phyloP scores from a whole-genome alignment of 139 green algal species.

The Volvox africanus region DNA sequence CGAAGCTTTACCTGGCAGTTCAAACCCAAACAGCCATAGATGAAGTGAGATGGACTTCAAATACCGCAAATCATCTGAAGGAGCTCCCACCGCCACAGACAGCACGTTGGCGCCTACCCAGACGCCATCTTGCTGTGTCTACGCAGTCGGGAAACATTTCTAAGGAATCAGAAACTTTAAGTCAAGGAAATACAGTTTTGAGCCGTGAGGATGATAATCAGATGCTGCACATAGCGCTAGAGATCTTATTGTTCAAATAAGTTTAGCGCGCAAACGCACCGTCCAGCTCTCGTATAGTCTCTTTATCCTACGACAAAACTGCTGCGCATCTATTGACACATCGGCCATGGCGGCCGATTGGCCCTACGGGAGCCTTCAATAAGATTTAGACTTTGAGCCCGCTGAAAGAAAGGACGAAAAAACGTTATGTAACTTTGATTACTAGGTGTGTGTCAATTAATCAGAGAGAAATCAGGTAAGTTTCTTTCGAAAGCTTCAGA shows the following conservation, averaged over 20 bases:
- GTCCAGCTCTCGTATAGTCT: slow-evolving; percentile 58
- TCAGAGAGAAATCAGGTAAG: too few relatives aligned
- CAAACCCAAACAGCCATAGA: slow-evolving; percentile 96
- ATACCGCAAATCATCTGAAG: slow-evolving; percentile 88
- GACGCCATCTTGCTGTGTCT: slow-evolving; percentile 31
- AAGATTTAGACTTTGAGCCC: background rate
- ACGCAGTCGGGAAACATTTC: background rate
- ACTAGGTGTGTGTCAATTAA: too few relatives aligned
- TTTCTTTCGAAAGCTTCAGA: too few relatives aligned
- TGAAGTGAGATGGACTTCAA: slow-evolving; percentile 92
- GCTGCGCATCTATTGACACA: slow-evolving; percentile 47
- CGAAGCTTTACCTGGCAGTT: slow-evolving; percentile 79
- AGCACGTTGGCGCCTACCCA: slow-evolving; percentile 57
- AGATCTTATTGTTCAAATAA: slow-evolving; percentile 21
- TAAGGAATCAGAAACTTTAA: background rate
- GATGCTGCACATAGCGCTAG: background rate
- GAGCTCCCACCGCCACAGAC: slow-evolving; percentile 51
- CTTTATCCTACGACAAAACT: slow-evolving; percentile 54
- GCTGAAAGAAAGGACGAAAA: too few relatives aligned
- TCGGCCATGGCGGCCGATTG: slow-evolving; percentile 51
- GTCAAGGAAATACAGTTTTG: background rate
- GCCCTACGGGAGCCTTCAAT: background rate
- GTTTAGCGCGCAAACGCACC: slow-evolving; percentile 9
- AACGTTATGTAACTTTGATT: too few relatives aligned
- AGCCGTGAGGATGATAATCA: background rate